Evolutionary conservation across 1,139 yeast genomes (phyloP), one percentile per base, ranked within the genome.

Genomic region (Suhomyces wounanorum): DNA sequence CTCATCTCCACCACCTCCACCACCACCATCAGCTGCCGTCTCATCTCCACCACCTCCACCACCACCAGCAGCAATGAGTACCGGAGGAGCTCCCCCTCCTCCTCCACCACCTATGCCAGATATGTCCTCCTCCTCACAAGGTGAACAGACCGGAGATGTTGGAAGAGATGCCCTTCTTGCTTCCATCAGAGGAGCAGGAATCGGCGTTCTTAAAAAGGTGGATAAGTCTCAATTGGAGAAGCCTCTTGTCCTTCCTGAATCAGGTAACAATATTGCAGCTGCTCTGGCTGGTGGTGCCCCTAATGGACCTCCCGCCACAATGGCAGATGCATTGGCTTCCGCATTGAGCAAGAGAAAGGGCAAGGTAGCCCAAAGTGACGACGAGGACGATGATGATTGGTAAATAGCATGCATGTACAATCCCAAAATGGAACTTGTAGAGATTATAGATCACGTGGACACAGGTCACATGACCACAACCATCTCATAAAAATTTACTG

Each of bases 241-340:
- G 55, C 96, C 97, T 3, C 85, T 85, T 48, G 89, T 81, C 0
- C 62, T 88, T 37, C 68, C 89, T 30, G 88, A 82, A 67, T 89
- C 89, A 1, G 75, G 73, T 44, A 95, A 95, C 49, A 62, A 74
- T 0, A 66, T 65, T 2, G 57, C 8, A 7, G n/a, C 39, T 0
- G 66, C 69, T 2, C 55, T 71, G 1, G 48, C 64, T 2, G 66
- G 65, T 13, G 67, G 73, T 2, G 67, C 73, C 16, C 78, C 79
- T 5, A 69, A 71, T 3, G 82, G 82, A 2, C 79, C 71, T 50
- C 85, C 85, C 3, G 85, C 81, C 1, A 78, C 82, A 43, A 72
- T 91, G 48, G 96, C 96, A 0, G 96, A 89, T 67, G 96, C 96
- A 0, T 74, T 92, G 49, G 92, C 96, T 3, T 89, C 87, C 26